phyloP scores from a whole-genome alignment of 176 grass and related monocot genomes.

The Paspalum notatum region DNA sequence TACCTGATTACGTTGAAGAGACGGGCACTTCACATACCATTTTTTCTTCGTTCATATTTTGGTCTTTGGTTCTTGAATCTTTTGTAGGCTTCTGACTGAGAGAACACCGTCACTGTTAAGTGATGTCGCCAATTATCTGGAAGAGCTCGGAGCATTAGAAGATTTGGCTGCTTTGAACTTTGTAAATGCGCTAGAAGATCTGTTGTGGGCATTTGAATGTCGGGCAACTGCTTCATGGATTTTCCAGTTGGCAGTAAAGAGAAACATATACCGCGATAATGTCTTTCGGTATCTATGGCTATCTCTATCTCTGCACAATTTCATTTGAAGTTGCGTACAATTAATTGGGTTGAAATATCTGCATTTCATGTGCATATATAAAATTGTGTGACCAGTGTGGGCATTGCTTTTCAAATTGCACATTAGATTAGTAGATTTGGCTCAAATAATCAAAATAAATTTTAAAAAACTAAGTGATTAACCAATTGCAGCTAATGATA shows the following conservation, averaged over 20 bases:
- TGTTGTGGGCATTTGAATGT: conserved; percentile 91
- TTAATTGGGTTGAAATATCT: conserved; percentile 17
- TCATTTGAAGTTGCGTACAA: background rate
- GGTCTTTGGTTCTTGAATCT: conserved; percentile 40
- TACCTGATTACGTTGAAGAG: conserved; percentile 26
- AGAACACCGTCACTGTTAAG: conserved; percentile 54
- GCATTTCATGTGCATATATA: conserved; percentile 25
- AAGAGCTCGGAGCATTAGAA: conserved; percentile 56
- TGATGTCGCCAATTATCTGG: conserved; percentile 62
- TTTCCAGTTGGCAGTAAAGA: conserved; percentile 86
- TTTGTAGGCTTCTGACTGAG: conserved; percentile 70
- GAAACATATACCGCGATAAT: conserved; percentile 68
- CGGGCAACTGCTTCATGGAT: conserved; percentile 83
- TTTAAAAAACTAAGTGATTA: background rate
- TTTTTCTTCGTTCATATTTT: conserved; percentile 5
- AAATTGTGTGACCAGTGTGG: background rate
- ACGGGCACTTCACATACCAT: conserved; percentile 1
- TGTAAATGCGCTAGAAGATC: conserved; percentile 93
- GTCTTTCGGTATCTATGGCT: conserved; percentile 67
- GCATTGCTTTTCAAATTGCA: background rate
- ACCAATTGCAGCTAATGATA: background rate
- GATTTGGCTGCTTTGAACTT: conserved; percentile 85
- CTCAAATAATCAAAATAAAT: background rate
- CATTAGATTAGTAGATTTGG: conserved; percentile 22
- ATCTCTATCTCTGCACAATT: conserved; percentile 29